A percentile compares a stretch with the other conserved stretches of the same genome.
phyloP scores from a whole-genome alignment of 2,329 filamentous ascomycete species.

The Penicillium sclerotigenum region DNA sequence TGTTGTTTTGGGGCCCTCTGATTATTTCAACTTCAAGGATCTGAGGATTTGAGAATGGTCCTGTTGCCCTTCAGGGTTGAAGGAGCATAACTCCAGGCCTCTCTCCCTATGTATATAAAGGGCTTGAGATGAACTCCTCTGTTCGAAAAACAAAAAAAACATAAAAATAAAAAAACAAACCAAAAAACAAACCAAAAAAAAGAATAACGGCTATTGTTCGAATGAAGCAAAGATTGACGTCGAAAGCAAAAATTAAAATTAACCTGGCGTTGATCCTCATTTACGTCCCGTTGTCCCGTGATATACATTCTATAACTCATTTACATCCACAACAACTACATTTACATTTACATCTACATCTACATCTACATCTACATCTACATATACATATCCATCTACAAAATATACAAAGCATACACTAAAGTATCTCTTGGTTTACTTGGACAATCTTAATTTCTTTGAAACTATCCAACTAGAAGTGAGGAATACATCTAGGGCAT shows the following conservation, averaged over 20 bases:
- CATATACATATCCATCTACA: not conserved
- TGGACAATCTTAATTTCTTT: not conserved
- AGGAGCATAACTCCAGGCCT: not conserved
- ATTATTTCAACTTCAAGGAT: not conserved
- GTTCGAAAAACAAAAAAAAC: not conserved
- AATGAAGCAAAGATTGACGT: constrained; percentile 1
- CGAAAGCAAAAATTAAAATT: not conserved
- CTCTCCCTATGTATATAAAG: not conserved
- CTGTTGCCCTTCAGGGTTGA: not conserved
- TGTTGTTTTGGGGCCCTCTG: not conserved
- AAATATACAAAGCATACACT: not conserved
- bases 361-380: no score
- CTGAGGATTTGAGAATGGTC: no score
- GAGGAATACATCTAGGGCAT: not conserved
- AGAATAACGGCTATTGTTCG: not conserved
- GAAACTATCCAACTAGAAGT: not conserved
- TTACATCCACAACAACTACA: no score
- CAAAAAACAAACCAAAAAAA: not conserved
- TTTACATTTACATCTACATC: no score
- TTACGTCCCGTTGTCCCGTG: not conserved
- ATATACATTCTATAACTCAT: not conserved
- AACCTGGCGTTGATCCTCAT: constrained; percentile 10
- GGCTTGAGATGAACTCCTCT: constrained; percentile 3
- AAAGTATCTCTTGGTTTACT: not conserved
- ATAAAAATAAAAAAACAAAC: no score